Evolutionary conservation across 2,329 filamentous ascomycete genomes (phyloP).

Genomic region (Arthrobotrys pseudoclavata): DNA sequence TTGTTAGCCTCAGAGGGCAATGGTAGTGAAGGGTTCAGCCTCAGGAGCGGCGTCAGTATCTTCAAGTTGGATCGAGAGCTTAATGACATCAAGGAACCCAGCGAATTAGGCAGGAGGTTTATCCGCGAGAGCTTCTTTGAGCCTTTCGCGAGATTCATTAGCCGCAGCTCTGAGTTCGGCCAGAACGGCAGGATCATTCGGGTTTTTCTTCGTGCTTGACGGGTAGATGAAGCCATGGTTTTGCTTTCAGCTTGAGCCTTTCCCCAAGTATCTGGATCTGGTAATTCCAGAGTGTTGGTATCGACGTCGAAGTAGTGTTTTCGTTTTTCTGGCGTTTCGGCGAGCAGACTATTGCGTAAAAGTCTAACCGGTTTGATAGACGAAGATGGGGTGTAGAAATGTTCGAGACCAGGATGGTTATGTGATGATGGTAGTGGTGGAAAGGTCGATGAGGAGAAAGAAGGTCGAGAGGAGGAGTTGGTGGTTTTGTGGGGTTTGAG

Average conservation of each 20-base stretch:
- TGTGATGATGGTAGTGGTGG: too few species aligned
- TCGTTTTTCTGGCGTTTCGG: too few species aligned
- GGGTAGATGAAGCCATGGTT: neutral
- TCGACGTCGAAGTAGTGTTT: too few species aligned
- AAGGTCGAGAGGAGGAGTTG: too few species aligned
- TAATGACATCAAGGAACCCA: neutral
- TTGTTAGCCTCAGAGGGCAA: neutral
- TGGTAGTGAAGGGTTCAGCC: too few species aligned
- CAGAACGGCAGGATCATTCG: neutral
- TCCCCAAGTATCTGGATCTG: neutral
- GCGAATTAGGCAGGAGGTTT: neutral
- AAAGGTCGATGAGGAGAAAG: too few species aligned
- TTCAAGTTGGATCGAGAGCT: neutral
- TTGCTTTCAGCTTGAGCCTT: neutral
- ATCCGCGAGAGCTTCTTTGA: neutral
- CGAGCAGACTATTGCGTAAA: too few species aligned
- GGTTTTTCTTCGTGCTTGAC: neutral
- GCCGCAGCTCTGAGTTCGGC: neutral
- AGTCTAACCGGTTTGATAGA: too few species aligned
- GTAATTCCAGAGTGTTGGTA: too few species aligned
- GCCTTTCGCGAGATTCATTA: neutral
- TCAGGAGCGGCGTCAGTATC: neutral
- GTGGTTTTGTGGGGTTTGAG: too few species aligned
- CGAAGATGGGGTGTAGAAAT: too few species aligned
- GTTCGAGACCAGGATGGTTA: too few species aligned